Evolutionary conservation across 129 eudicot genomes (phyloP), one percentile per base, ranked within the genome.

Genomic region (Saussurea involucrata): DNA sequence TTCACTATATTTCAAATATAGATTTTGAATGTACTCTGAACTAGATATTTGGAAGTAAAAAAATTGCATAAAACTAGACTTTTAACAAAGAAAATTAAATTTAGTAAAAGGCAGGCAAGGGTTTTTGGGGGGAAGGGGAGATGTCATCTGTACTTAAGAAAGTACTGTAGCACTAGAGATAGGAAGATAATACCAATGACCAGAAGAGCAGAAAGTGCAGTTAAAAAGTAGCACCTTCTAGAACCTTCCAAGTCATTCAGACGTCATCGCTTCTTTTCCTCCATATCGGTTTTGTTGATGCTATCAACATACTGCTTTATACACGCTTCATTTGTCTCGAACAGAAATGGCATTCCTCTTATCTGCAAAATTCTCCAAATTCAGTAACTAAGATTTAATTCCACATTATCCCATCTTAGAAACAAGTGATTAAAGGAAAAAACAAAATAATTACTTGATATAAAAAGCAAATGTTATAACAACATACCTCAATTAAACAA

Each of bases 401-500:
- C 18, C 55, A 44, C 55, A 13, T 44, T 12, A 17, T 49, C 61
- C 61, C 22, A 17, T 53, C 24, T 9, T 53, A 53, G 61, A n/a
- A 53, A 53, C 61, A 53, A 53, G 22, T 53, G n/a, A 4, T 53
- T 53, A 69, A 8, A 18, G 32, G n/a, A 69, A 36, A 33, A 69
- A 36, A 37, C 20, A 60, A 27, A 29, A 44, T 24, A n/a, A 12
- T n/a, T 27, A 29, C 20, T 57, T 36, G 27, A 63, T 68, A 69
- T 72, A 31, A 37, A 78, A 37, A 73, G 33, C 49, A 34, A 65
- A n/a, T 24, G 61, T 55, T 67, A 24, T 8, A 60, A 46, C 77
- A 60, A 46, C 77, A 21, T 88, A 90, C 96, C 86, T 88, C 89
- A 78, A 90, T 84, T 71, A 90, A 74, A 76, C 89, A 88, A 57